Percentiles rank a stretch among this genome's conserved stretches.
Conservation (phyloP, 169 alveolate species). For the Plasmodium adleri region DNA sequence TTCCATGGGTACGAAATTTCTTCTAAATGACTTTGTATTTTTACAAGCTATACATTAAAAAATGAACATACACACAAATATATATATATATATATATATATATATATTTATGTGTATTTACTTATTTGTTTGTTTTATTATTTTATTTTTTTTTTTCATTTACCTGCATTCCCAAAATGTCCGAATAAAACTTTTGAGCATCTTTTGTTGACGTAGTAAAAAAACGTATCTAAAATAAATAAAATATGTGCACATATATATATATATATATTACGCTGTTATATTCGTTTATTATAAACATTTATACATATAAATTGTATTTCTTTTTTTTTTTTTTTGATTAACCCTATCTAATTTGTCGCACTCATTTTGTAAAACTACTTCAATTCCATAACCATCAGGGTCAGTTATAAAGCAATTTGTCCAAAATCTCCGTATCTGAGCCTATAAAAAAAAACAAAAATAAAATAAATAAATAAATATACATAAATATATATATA, state of each 20-base stretch:
- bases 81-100: not conserved
- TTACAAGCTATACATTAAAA: conserved; percentile 33
- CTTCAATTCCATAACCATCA: conserved; percentile 74
- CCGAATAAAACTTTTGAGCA: conserved; percentile 70
- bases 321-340: not conserved
- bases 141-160: not conserved
- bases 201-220: conserved; percentile 73
- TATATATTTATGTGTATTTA: not conserved
- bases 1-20: conserved; percentile 76
- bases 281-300: no score
- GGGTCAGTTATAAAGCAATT: conserved; percentile 74
- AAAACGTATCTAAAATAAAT: conserved; percentile 50
- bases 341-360: conserved; percentile 52
- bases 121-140: not conserved
- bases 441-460: conserved; percentile 10
- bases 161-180: conserved; percentile 73
- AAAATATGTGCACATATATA: conserved; percentile 1
- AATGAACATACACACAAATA: conserved; percentile 5
- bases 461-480: no score
- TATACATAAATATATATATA: no score
- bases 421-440: conserved; percentile 34
- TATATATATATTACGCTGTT: not conserved
- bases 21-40: conserved; percentile 70
- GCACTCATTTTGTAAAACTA: conserved; percentile 29
- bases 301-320: not conserved